Evolutionary conservation across 192 early-diverging fungal genomes (phyloP).

Genomic region (Spizellomyces sp.): DNA sequence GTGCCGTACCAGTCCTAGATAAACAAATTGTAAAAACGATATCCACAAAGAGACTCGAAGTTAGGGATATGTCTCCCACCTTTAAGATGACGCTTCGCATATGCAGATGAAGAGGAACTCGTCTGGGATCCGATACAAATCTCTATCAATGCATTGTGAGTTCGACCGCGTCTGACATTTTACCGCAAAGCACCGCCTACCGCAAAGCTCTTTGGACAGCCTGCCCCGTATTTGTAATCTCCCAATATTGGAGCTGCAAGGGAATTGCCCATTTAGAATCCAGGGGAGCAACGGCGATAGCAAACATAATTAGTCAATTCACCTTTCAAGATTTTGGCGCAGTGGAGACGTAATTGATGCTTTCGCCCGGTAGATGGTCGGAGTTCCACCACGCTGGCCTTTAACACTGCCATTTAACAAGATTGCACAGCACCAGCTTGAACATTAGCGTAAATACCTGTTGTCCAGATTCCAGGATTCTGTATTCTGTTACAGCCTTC

Average conservation of each 20-base stretch:
- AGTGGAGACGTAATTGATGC: slow-evolving; percentile 53
- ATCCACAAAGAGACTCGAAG: background rate
- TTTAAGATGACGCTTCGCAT: slow-evolving; percentile 34
- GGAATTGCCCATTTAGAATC: background rate
- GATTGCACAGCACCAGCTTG: no score
- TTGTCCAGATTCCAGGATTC: slow-evolving; percentile 21
- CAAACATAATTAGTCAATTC: background rate
- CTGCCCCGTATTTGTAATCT: slow-evolving; percentile 49
- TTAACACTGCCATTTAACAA: no score
- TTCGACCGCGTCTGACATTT: background rate
- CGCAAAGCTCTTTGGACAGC: slow-evolving; percentile 37
- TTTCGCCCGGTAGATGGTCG: slow-evolving; percentile 48
- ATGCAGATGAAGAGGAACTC: slow-evolving; percentile 49
- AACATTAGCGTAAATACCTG: slow-evolving; percentile 3
- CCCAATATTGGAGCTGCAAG: slow-evolving; percentile 40
- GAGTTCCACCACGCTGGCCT: slow-evolving; percentile 35
- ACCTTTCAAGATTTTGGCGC: slow-evolving; percentile 35
- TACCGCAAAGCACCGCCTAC: slow-evolving; percentile 6
- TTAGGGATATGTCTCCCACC: slow-evolving; percentile 15
- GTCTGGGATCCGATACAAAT: slow-evolving; percentile 27
- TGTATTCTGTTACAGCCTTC: slow-evolving; percentile 36
- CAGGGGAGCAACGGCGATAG: background rate
- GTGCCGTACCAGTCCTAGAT: slow-evolving; percentile 26
- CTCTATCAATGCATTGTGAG: slow-evolving; percentile 14
- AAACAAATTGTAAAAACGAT: background rate